These are phyloP conservation scores for Hyphopichia pseudoburtonii DNA, from an alignment of 1,139 yeast species.

Conservation along the genomic window DNA sequence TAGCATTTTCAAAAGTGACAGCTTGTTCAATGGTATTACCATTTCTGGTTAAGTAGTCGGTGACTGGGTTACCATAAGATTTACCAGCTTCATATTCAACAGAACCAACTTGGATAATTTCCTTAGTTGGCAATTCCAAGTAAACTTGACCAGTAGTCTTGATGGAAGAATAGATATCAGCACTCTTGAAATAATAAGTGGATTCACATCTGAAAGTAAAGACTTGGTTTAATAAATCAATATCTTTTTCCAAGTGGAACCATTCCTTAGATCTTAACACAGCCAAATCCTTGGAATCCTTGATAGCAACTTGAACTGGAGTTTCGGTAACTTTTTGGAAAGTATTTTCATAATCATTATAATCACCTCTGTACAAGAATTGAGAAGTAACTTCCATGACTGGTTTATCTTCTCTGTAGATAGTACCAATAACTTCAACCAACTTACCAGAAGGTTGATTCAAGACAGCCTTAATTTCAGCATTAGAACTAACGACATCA, in stretches of 20 bases:
- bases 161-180: conserved; percentile 74
- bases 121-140: conserved; percentile 91
- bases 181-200: conserved; percentile 76
- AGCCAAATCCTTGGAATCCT: conserved; percentile 85
- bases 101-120: conserved; percentile 81
- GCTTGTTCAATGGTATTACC: conserved; percentile 96
- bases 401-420: conserved; percentile 71
- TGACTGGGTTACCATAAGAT: conserved; percentile 96
- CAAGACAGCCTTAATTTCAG: conserved; percentile 83
- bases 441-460: conserved; percentile 93
- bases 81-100: conserved; percentile 89
- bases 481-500: conserved; percentile 78
- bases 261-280: conserved; percentile 94
- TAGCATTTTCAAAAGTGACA: conserved; percentile 81
- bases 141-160: conserved; percentile 81
- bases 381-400: conserved; percentile 94
- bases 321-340: conserved; percentile 87
- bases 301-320: conserved; percentile 76
- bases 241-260: conserved; percentile 79
- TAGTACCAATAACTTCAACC: conserved; percentile 92
- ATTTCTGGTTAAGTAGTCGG: conserved; percentile 87
- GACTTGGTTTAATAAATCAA: conserved; percentile 74
- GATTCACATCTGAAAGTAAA: conserved; percentile 91
- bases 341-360: conserved; percentile 85
- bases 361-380: conserved; percentile 94